Evolutionary conservation across 1,284 basidiomycete genomes (phyloP).

Genomic region (Thecaphora thlaspeos): DNA sequence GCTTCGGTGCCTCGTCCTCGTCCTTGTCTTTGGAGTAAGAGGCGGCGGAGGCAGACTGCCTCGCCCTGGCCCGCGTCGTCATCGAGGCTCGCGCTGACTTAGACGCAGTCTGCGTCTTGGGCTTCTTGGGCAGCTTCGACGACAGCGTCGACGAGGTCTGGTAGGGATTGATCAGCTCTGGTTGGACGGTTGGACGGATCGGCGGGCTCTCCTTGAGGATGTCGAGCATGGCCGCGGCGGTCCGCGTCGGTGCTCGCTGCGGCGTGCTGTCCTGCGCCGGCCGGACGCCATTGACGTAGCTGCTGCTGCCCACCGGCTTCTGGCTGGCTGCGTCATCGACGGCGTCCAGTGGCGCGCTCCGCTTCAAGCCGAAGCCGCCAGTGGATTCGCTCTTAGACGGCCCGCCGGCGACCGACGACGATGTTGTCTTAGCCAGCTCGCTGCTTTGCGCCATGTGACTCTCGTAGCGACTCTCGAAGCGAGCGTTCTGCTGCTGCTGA

Average conservation of each 20-base stretch:
- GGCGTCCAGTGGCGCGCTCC: slow-evolving; percentile 5
- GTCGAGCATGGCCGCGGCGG: slow-evolving; percentile 39
- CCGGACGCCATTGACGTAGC: slow-evolving; percentile 5
- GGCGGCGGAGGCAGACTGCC: slow-evolving; percentile 26
- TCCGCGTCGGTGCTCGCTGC: slow-evolving; percentile 24
- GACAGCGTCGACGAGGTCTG: slow-evolving; percentile 27
- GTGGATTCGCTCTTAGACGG: slow-evolving; percentile 1
- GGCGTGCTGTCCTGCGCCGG: slow-evolving; percentile 6
- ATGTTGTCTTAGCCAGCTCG: slow-evolving; percentile 14
- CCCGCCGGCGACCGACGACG: slow-evolving; percentile 1
- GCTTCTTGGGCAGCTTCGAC: slow-evolving; percentile 2
- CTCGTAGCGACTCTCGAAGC: slow-evolving; percentile 22
- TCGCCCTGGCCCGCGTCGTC: slow-evolving; percentile 39
- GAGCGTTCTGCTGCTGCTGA: slow-evolving; percentile 8
- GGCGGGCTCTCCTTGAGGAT: slow-evolving; percentile 41
- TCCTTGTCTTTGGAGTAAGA: too few species aligned
- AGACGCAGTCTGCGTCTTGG: slow-evolving; percentile 8
- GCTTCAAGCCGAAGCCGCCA: slow-evolving; percentile 14
- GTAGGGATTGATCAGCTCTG: slow-evolving; percentile 51
- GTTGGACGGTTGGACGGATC: slow-evolving; percentile 26
- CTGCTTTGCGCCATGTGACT: slow-evolving; percentile 22
- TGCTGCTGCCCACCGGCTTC: too few species aligned
- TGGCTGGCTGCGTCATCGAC: too few species aligned
- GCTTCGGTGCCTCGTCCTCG: slow-evolving; percentile 27
- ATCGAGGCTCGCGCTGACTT: slow-evolving; percentile 21